These are phyloP conservation scores for Chytriomyces sp. DNA, from an alignment of 192 early-diverging fungal species.

Conservation along the genomic window DNA sequence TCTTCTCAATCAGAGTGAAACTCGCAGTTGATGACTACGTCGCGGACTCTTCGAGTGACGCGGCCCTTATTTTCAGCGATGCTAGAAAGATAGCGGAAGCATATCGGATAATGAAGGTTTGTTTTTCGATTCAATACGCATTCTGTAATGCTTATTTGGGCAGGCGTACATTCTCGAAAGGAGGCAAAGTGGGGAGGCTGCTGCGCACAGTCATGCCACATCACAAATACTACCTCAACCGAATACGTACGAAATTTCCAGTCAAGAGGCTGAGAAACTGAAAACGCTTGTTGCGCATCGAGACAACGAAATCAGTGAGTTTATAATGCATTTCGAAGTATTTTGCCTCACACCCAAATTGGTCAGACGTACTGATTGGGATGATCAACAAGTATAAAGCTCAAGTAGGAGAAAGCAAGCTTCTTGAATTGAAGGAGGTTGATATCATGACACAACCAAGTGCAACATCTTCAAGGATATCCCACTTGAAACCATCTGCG, in stretches of 20 bases:
- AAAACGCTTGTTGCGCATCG: constrained; percentile 46
- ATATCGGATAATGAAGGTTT: constrained; percentile 50
- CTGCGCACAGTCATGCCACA: too few species aligned
- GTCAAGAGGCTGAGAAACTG: constrained; percentile 34
- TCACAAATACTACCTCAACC: too few species aligned
- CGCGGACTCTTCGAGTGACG: constrained; percentile 34
- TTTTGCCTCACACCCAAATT: neutral
- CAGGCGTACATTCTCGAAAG: too few species aligned
- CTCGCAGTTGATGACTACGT: constrained; percentile 55
- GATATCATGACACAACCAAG: neutral
- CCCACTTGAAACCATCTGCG: neutral
- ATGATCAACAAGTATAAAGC: constrained; percentile 55
- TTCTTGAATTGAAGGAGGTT: constrained; percentile 14
- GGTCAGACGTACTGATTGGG: constrained; percentile 52
- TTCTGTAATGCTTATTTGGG: too few species aligned
- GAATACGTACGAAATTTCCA: too few species aligned
- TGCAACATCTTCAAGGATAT: neutral
- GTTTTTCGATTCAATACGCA: neutral
- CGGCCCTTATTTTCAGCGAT: constrained; percentile 47
- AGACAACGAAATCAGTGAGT: constrained; percentile 65
- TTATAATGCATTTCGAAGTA: neutral
- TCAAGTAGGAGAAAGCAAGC: constrained; percentile 28
- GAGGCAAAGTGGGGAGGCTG: too few species aligned
- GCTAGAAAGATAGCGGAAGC: constrained; percentile 53
- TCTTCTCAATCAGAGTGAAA: constrained; percentile 40